Evolutionary conservation across 108 stramenopile genomes (phyloP).

Genomic region (Cylindrotheca closterium): DNA sequence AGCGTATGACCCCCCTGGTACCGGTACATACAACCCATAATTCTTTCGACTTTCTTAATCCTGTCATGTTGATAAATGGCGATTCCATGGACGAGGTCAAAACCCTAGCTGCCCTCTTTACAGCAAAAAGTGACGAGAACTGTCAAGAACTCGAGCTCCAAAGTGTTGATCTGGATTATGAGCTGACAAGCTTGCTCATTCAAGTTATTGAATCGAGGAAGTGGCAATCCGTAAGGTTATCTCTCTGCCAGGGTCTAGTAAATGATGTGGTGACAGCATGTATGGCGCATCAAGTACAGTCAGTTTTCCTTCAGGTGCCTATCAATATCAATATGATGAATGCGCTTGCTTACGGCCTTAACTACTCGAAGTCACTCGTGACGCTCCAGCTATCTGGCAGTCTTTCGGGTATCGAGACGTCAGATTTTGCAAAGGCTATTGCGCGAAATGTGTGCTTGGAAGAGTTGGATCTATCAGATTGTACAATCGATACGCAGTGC

Average conservation of each 20-base stretch:
- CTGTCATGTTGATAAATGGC: conserved; percentile 14
- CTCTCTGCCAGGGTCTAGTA: conserved; percentile 15
- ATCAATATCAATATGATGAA: background rate
- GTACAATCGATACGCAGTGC: background rate
- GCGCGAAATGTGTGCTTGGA: conserved; percentile 19
- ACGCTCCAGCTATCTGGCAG: conserved; percentile 3
- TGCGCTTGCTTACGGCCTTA: conserved; percentile 20
- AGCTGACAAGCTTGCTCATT: background rate
- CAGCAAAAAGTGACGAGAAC: background rate
- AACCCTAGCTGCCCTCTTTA: conserved; percentile 5
- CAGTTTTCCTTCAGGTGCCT: background rate
- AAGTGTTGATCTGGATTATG: conserved; percentile 9
- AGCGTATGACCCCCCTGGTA: too few species aligned
- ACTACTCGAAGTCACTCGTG: conserved; percentile 11
- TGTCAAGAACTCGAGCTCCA: conserved; percentile 12
- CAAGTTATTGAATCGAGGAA: background rate
- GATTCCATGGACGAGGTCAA: background rate
- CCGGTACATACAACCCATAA: too few species aligned
- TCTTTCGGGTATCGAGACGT: background rate
- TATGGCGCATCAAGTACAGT: background rate
- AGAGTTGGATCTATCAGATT: conserved; percentile 5
- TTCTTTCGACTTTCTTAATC: too few species aligned
- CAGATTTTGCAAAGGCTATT: conserved; percentile 13
- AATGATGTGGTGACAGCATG: conserved; percentile 16
- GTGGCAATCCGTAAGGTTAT: conserved; percentile 10